Evolutionary conservation across 2,329 filamentous ascomycete species (phyloP), one percentile per base, ranked within the genome.

Genomic region (Beauveria australis): DNA sequence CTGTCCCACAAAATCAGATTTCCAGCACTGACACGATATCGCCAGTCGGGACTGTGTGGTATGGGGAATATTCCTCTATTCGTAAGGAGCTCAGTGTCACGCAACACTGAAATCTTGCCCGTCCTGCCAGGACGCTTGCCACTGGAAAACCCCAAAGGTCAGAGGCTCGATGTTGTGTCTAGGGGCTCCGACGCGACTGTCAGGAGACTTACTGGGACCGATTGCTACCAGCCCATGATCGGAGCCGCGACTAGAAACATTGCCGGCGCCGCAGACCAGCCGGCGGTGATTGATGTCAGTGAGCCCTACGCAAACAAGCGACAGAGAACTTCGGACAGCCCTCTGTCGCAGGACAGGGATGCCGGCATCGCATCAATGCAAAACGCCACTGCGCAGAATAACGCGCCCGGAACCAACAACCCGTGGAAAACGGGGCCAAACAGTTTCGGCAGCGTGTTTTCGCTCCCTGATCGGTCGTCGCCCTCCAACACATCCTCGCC

Each of bases 111-210:
- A 33, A 66, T 74, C 1, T 70, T 75, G 9, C 71, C 78, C 1
- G 74, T 79, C 1, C 63, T 81, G 3, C 78, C 78, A 0, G 77
- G 78, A 1, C 72, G 74, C n/a, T 62, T 80, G 5, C 78, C 78
- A 1, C 70, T 79, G 3, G 70, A 67, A 5, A 70, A 67, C 3
- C 70, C 73, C 0, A 60, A 67, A 4, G 72, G 71, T 14, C 66
- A 44, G 14, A 41, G 19, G 33, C 18, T 37, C 18, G 60, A 28
- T 2, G 19, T 48, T 7, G 19, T 48, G 8, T 37, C 54, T 3
- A 18, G 51, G 14, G 52, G 61, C 7, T 51, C 52, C 16, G 26
- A 60, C 7, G 12, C 52, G 43, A 43, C 64, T 61, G n/a, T 57
- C 22, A 64, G 49, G 22, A 54, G 59, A 7, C 41, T 65, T 2